These are phyloP conservation scores for Eucalyptus globulus DNA, from an alignment of 345 rosid species.

Conservation along the genomic window DNA sequence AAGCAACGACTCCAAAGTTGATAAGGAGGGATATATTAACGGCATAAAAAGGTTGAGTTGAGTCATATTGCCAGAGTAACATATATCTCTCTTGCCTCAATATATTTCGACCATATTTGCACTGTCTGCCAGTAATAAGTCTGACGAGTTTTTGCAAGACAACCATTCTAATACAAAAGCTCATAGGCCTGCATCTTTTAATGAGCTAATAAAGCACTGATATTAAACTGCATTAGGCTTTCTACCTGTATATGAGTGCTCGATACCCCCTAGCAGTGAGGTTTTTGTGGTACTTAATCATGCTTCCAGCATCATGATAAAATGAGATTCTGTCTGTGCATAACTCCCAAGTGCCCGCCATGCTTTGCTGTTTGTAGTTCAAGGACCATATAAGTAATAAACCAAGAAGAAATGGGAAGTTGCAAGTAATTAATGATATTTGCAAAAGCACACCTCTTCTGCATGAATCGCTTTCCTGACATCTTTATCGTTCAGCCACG, in stretches of 20 bases:
- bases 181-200: background rate
- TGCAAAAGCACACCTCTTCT: conserved; percentile 21
- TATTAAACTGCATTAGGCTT: background rate
- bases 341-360: conserved; percentile 38
- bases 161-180: background rate
- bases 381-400: background rate
- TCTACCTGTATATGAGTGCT: conserved; percentile 76
- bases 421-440: background rate
- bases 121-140: background rate
- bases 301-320: conserved; percentile 54
- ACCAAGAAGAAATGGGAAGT: background rate
- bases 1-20: background rate
- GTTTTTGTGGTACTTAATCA: conserved; percentile 76
- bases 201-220: background rate
- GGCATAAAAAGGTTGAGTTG: background rate
- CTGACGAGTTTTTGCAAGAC: background rate
- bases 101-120: background rate
- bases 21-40: background rate
- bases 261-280: conserved; percentile 60
- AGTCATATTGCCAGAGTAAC: background rate
- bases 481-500: conserved; percentile 57
- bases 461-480: conserved; percentile 76
- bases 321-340: conserved; percentile 29
- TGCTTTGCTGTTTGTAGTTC: conserved; percentile 11
- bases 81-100: background rate